These are phyloP conservation scores for Fusarium dimerum DNA, from an alignment of 2,329 filamentous ascomycete species.

Conservation along the genomic window DNA sequence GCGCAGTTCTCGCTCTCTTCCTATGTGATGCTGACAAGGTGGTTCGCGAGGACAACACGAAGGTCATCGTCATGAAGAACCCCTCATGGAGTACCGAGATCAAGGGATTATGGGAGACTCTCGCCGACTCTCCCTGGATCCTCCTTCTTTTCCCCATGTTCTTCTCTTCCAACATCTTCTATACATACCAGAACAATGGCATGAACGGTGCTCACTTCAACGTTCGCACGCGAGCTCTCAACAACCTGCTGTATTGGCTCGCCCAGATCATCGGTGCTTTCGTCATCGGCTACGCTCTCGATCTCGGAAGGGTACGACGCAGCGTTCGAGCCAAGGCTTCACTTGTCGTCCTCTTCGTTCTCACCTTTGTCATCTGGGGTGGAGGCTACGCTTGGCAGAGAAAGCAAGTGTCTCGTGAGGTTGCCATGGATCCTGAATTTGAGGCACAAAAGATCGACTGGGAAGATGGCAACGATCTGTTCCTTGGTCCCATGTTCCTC, in stretches of 20 bases:
- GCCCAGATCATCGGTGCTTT: constrained; percentile 57
- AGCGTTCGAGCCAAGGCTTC: constrained; percentile 47
- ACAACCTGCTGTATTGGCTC: constrained; percentile 56
- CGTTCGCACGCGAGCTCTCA: constrained; percentile 56
- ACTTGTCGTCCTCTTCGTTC: constrained; percentile 47
- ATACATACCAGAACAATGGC: constrained; percentile 57
- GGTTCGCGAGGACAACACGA: constrained; percentile 41
- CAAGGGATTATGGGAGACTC: constrained; percentile 45
- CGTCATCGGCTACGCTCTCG: constrained; percentile 47
- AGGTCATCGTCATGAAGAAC: constrained; percentile 37
- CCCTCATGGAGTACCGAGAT: constrained; percentile 36
- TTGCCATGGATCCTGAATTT: constrained; percentile 41
- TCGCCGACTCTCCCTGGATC: constrained; percentile 34
- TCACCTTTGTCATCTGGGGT: constrained; percentile 57
- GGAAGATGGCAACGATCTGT: constrained; percentile 45
- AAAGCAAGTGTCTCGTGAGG: constrained; percentile 46
- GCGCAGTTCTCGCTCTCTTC: constrained; percentile 48
- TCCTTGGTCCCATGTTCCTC: constrained; percentile 64
- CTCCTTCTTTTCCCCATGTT: constrained; percentile 51
- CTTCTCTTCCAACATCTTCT: constrained; percentile 57
- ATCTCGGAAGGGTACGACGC: constrained; percentile 44
- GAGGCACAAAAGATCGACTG: constrained; percentile 43
- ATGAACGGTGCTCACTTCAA: constrained; percentile 58
- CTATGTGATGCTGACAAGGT: constrained; percentile 48
- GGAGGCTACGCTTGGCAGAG: constrained; percentile 67